Percentiles rank a stretch among this genome's conserved stretches.
Conservation (phyloP, 352 stramenopile species). For the Pythium vanterpoolii region DNA sequence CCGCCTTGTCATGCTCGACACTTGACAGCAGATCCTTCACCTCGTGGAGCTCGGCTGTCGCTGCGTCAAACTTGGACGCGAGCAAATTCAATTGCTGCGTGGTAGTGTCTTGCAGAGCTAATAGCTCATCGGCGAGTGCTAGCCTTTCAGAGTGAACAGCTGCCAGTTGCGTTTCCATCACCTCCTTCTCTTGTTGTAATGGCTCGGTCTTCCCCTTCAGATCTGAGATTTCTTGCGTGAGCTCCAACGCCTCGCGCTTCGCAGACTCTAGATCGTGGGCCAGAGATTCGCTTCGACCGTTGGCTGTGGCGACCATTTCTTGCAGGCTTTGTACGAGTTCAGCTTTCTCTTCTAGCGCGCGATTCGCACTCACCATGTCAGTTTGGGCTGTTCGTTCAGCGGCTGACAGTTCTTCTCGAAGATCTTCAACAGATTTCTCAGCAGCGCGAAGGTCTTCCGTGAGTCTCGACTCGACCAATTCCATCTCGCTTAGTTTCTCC, state of each 20-base stretch:
- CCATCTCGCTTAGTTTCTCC: neutral
- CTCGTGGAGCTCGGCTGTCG: conserved; percentile 53
- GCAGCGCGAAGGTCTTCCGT: neutral
- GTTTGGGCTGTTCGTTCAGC: neutral
- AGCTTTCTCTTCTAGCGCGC: conserved; percentile 4
- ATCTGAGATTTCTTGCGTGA: neutral
- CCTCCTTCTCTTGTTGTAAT: neutral
- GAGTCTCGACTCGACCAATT: neutral
- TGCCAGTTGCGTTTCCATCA: neutral
- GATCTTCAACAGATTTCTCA: neutral
- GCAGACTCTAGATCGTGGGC: neutral
- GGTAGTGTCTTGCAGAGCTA: neutral
- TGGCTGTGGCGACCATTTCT: neutral
- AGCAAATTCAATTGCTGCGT: conserved; percentile 15
- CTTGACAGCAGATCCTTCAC: conserved; percentile 46
- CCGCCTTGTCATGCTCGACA: neutral
- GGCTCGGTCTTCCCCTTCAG: neutral
- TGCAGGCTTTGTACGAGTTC: conserved; percentile 5
- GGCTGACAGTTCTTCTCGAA: neutral
- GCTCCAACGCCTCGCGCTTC: neutral
- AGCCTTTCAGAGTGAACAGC: neutral
- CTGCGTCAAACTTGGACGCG: conserved; percentile 37
- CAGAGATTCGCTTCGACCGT: neutral
- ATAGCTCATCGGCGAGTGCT: conserved; percentile 11
- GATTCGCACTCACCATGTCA: neutral